Conservation (phyloP, 176 grass and related monocot genomes). For the Oropetium thomaeum region DNA sequence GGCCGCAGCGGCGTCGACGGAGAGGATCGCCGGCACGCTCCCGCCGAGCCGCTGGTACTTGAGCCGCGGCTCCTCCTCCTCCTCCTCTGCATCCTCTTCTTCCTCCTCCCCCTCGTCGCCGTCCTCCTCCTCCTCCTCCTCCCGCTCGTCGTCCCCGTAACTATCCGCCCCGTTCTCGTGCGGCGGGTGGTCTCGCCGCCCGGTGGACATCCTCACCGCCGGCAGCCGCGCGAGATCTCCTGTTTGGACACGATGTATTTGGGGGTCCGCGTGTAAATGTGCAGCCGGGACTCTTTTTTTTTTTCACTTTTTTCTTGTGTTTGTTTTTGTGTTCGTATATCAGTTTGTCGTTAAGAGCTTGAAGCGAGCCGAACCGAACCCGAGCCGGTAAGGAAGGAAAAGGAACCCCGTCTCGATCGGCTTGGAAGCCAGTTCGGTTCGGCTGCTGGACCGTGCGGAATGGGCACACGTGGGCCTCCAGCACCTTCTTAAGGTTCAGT, state of each 20-base stretch:
- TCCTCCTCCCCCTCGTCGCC: constrained; percentile 9
- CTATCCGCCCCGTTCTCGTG: constrained; percentile 64
- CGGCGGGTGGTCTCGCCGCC: constrained; percentile 33
- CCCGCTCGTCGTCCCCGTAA: constrained; percentile 48
- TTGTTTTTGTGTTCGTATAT: constrained; percentile 28
- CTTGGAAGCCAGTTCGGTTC: background rate
- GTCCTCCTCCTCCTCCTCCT: constrained; percentile 38
- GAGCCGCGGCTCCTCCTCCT: constrained; percentile 84
- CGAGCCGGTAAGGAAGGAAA: too few species aligned
- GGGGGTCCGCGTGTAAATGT: constrained; percentile 22
- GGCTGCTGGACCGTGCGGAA: background rate
- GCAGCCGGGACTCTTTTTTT: too few species aligned
- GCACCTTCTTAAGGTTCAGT: background rate
- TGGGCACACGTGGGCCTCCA: constrained; percentile 7
- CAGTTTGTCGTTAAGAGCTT: constrained; percentile 28
- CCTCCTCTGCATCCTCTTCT: constrained; percentile 46
- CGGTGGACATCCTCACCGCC: constrained; percentile 45
- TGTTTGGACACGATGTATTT: background rate
- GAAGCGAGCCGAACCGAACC: background rate
- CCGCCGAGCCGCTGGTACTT: constrained; percentile 95
- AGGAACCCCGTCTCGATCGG: background rate
- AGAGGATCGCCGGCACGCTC: constrained; percentile 73
- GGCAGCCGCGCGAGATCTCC: constrained; percentile 34
- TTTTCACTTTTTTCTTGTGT: background rate
- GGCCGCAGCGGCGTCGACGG: constrained; percentile 67